These are phyloP conservation scores for Kodamaea suecica DNA, from an alignment of 1,139 yeast genomes.

Conservation along the genomic window DNA sequence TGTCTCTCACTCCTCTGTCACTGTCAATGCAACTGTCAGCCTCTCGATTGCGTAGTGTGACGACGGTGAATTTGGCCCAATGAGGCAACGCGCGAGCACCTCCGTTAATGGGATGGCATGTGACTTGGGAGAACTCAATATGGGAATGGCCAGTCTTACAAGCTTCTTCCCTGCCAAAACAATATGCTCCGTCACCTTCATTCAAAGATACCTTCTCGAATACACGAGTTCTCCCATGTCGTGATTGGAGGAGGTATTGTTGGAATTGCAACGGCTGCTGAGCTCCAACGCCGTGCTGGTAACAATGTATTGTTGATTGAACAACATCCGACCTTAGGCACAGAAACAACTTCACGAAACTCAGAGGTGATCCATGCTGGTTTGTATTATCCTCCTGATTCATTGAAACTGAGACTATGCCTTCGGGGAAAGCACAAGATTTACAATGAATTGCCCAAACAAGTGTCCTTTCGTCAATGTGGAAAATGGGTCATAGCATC, in stretches of 20 bases:
- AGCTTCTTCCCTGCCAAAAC: too few relatives aligned
- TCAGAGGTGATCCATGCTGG: conserved; percentile 95
- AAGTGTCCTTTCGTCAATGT: conserved; percentile 36
- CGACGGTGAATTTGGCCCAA: too few relatives aligned
- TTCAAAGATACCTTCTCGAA: too few relatives aligned
- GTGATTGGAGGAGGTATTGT: conserved; percentile 88
- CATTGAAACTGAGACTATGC: conserved; percentile 68
- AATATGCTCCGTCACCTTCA: neutral
- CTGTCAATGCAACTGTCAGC: too few relatives aligned
- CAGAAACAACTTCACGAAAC: conserved; percentile 82
- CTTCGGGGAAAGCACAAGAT: conserved; percentile 69
- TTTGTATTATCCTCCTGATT: conserved; percentile 67
- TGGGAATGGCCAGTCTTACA: too few relatives aligned
- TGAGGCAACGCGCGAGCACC: too few relatives aligned
- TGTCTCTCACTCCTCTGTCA: too few relatives aligned
- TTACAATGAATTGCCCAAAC: conserved; percentile 45
- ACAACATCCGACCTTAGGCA: conserved; percentile 60
- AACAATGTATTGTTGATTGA: conserved; percentile 65
- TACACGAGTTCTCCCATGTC: conserved; percentile 67
- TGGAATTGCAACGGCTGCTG: conserved; percentile 79
- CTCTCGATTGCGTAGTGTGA: too few relatives aligned
- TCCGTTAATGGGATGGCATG: too few relatives aligned
- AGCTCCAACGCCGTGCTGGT: conserved; percentile 45
- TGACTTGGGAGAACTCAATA: too few relatives aligned
- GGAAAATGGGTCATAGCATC: conserved; percentile 94